phyloP scores from a whole-genome alignment of 495 filamentous ascomycete species.

The Physcia stellaris region DNA sequence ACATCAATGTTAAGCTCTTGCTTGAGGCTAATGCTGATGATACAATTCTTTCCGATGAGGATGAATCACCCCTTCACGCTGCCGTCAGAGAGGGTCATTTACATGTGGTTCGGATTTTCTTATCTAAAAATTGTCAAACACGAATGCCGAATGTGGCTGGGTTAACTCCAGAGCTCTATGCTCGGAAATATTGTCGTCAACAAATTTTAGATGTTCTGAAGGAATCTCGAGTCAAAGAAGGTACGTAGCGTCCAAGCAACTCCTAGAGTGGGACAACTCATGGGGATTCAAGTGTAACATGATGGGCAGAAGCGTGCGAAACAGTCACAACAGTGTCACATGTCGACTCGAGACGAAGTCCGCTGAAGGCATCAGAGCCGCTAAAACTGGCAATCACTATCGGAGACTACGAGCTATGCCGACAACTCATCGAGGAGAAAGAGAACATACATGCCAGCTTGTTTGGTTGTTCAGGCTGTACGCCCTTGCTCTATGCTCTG shows the following conservation, averaged over 20 bases:
- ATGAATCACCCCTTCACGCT: background rate
- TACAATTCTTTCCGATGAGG: background rate
- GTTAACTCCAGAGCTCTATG: constrained; percentile 1
- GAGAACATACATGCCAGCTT: background rate
- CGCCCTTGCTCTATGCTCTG: constrained; percentile 2
- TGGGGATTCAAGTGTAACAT: background rate
- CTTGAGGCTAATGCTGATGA: background rate
- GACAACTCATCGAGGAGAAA: background rate
- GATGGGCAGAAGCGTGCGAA: background rate
- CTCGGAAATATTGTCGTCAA: background rate
- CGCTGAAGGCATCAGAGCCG: background rate
- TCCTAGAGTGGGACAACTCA: background rate
- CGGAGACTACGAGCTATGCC: constrained; percentile 3
- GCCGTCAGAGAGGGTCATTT: background rate
- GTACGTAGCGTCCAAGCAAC: background rate
- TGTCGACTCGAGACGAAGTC: background rate
- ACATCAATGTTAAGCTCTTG: background rate
- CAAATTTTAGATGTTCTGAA: constrained; percentile 1
- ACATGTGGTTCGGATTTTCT: background rate
- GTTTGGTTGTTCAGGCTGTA: background rate
- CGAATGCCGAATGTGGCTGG: background rate
- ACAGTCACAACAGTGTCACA: background rate
- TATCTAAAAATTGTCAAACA: background rate
- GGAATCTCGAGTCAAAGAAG: background rate
- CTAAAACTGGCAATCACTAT: constrained; percentile 5